Base-by-base conservation (phyloP, 2,329 filamentous ascomycete species). In the Biscogniauxia mediterranea region DNA sequence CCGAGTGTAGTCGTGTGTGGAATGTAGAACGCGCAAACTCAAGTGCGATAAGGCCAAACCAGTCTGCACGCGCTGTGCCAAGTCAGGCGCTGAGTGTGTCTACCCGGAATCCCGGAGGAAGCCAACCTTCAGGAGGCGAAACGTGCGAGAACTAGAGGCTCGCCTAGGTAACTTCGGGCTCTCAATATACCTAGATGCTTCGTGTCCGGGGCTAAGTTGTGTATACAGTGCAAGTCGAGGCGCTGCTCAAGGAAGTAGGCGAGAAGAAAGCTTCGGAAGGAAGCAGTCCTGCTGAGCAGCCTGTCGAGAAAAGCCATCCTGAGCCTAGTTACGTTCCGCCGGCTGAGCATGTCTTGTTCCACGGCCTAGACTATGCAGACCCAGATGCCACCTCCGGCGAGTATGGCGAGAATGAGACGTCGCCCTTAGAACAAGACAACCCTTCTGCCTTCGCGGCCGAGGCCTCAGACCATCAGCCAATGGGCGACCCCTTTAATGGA, bases 21-120 rank as follows among this genome's bases (percentile, higher is more conserved):
- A 91, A 57, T 97, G 93, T 75, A 85, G 93, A 66, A 89, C 89
- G 71, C 84, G 93, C 68, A 97, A 97, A 77, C 80, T 97, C 68
- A 90, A 90, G 76, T 97, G 93, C 78, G 93, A 97, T 76, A 90
- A 93, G 28, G 81, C 80, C 54, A 90, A 88, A 71, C 93, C 93
- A 17, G 85, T 86, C 25, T 97, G 94, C 71, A 85, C 87, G 51
- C 93, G 93, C 20, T 97, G 94, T 75, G 80, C 85, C 58, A 86
- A 90, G 66, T 78, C 93, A 54, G 84, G 87, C 57, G 87, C 89
- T 73, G 88, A 91, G 57, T 97, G 94, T 76, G 84, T 90, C 59
- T 97, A 96, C 75, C 93, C 96, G 63, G 92, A 96, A 77, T 90
- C 93, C 59, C 84, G 93, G 71, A 89, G 92, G 77, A 97, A 96